phyloP scores from a whole-genome alignment of 176 grass and related monocot genomes.

The Panicum miliaceum region DNA sequence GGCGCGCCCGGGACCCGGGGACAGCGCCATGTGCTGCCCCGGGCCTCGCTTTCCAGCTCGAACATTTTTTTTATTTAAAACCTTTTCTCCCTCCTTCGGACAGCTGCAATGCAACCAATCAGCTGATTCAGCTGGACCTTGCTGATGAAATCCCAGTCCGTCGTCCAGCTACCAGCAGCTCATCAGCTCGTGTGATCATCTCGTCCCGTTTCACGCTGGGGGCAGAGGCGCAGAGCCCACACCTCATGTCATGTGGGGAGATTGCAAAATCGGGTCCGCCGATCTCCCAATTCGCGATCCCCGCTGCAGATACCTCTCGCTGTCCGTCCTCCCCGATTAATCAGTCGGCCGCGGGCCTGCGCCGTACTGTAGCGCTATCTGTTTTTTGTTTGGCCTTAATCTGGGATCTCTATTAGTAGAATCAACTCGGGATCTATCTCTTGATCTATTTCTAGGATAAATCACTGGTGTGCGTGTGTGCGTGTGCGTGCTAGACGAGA shows the following conservation, averaged over 20 bases:
- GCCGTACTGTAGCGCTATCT: neutral
- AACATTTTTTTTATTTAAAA: neutral
- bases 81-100: neutral
- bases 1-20: neutral
- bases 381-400: too few relatives aligned
- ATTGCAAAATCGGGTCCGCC: neutral
- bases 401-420: too few relatives aligned
- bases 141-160: neutral
- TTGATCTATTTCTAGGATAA: too few relatives aligned
- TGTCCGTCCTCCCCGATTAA: neutral
- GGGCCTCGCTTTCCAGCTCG: neutral
- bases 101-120: neutral
- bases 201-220: neutral
- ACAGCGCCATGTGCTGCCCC: constrained; percentile 15
- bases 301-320: constrained; percentile 26
- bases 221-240: neutral
- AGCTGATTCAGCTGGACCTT: too few relatives aligned
- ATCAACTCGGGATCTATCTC: too few relatives aligned
- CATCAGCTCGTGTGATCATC: neutral
- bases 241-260: neutral
- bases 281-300: neutral
- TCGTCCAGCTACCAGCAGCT: neutral
- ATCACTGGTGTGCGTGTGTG: too few relatives aligned
- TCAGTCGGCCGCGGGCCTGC: constrained; percentile 12
- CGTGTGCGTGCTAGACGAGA: too few relatives aligned